Evolutionary conservation across 805 yeast species (phyloP).

Genomic region (Naumovozyma dairenensis): DNA sequence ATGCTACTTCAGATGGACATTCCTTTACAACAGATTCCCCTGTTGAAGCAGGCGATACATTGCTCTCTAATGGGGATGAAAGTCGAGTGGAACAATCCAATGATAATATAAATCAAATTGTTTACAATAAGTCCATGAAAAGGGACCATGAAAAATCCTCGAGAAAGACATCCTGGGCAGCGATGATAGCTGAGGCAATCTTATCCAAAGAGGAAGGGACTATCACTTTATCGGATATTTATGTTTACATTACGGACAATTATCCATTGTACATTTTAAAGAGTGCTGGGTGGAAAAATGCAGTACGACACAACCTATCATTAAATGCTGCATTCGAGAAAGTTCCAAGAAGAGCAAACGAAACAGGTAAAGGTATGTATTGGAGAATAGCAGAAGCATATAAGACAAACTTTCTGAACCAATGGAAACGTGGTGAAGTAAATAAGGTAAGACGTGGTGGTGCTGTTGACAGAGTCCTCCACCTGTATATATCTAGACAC

Average conservation of each 20-base stretch:
- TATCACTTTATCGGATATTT: constrained; percentile 80
- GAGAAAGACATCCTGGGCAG: constrained; percentile 90
- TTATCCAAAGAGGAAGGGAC: constrained; percentile 78
- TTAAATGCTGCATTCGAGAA: constrained; percentile 93
- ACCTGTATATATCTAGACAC: constrained; percentile 49
- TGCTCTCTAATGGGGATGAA: too few relatives aligned
- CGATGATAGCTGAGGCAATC: constrained; percentile 96
- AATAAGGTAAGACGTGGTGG: constrained; percentile 66
- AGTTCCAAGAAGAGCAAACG: constrained; percentile 84
- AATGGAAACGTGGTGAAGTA: constrained; percentile 65
- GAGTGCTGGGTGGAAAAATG: constrained; percentile 96
- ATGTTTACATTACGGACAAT: constrained; percentile 74
- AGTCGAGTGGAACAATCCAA: too few relatives aligned
- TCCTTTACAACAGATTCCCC: too few relatives aligned
- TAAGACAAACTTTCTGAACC: constrained; percentile 70
- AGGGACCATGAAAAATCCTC: too few relatives aligned
- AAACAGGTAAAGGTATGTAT: constrained; percentile 98
- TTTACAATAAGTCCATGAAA: too few relatives aligned
- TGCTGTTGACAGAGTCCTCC: constrained; percentile 68
- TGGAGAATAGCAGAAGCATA: constrained; percentile 89
- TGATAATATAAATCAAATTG: too few relatives aligned
- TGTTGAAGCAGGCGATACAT: too few relatives aligned
- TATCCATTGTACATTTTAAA: constrained; percentile 84
- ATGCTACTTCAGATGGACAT: too few relatives aligned
- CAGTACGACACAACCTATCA: constrained; percentile 89